Evolutionary conservation across 164 flowering plant species (phyloP).

Genomic region (Sextonia rubra): DNA sequence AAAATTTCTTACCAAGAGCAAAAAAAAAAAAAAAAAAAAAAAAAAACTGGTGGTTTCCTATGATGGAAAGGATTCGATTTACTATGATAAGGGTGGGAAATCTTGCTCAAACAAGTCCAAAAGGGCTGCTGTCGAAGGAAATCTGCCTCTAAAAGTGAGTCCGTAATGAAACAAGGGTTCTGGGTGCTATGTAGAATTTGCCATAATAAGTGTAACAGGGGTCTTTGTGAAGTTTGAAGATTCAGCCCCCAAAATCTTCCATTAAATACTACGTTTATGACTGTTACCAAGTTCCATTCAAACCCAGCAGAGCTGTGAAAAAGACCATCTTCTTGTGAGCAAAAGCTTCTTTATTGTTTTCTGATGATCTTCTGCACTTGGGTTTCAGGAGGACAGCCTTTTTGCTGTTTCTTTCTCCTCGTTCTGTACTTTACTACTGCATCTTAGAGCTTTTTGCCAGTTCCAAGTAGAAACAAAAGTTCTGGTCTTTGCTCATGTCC

Average conservation of each 20-base stretch:
- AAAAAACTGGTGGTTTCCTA: no score
- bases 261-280: neutral
- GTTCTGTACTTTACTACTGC: neutral
- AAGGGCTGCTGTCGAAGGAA: no score
- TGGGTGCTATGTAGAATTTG: no score
- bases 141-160: no score
- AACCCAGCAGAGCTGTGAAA: neutral
- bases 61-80: no score
- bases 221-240: no score
- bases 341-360: neutral
- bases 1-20: no score
- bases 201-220: no score
- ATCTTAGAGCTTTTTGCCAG: constrained; percentile 4
- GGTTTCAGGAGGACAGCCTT: neutral
- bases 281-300: neutral
- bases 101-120: no score
- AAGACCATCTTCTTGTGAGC: neutral
- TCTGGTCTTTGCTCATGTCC: neutral
- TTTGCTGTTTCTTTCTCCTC: neutral
- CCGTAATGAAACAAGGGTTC: no score
- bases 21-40: no score
- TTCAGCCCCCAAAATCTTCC: neutral
- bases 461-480: neutral
- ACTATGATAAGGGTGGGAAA: no score
- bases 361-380: neutral